These are phyloP conservation scores for Rhodocollybia butyracea DNA, from an alignment of 768 basidiomycete species.

Conservation along the genomic window DNA sequence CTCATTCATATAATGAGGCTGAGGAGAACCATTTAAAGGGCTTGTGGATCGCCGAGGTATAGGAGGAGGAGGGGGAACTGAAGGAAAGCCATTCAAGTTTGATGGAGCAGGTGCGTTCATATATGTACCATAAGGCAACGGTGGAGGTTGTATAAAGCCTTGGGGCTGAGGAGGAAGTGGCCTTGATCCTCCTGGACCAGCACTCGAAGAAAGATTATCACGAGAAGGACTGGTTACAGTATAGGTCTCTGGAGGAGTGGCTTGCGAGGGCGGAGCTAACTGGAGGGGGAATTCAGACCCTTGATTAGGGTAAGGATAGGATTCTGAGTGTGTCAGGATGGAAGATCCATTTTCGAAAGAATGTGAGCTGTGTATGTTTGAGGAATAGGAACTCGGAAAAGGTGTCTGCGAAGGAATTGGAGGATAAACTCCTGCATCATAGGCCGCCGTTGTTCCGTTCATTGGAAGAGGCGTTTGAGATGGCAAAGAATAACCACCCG, in stretches of 20 bases:
- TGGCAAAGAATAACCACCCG: conserved; percentile 22
- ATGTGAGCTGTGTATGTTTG: not conserved
- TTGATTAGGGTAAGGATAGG: conserved; percentile 7
- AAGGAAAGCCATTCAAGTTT: not conserved
- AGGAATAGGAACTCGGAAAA: conserved; percentile 5
- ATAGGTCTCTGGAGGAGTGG: conserved; percentile 37
- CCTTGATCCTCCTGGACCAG: conserved; percentile 31
- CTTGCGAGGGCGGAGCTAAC: conserved; percentile 27
- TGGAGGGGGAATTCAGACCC: conserved; percentile 11
- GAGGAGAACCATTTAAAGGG: conserved; percentile 15
- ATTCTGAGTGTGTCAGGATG: not conserved
- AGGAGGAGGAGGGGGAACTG: conserved; percentile 1
- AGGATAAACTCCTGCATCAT: conserved; percentile 9
- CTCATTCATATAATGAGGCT: conserved; percentile 14
- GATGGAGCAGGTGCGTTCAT: not conserved
- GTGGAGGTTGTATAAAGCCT: not conserved
- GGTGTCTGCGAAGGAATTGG: conserved; percentile 24
- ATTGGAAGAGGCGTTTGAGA: conserved; percentile 29
- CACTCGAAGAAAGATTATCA: conserved; percentile 23
- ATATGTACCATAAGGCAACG: not conserved
- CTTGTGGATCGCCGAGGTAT: conserved; percentile 15
- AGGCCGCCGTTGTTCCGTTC: conserved; percentile 13
- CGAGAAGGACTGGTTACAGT: conserved; percentile 27
- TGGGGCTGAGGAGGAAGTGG: conserved; percentile 41
- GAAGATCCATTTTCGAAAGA: conserved; percentile 2